Conservation (phyloP, 192 early-diverging fungal species). For the Entomortierella parvispora region DNA sequence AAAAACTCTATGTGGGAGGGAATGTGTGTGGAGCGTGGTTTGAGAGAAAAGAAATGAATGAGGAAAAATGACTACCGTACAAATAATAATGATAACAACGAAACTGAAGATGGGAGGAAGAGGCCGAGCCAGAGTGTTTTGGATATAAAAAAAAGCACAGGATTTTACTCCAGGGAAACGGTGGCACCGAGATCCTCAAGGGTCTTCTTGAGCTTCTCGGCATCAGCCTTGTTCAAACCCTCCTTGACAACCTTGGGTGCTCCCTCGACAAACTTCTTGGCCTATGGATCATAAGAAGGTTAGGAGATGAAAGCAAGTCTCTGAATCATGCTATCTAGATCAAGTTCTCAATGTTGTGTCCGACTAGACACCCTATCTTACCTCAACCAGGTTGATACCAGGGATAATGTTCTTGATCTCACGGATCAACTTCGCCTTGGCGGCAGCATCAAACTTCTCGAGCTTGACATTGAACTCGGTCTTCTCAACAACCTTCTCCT, state of each 20-base stretch:
- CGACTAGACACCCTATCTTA: constrained; percentile 27
- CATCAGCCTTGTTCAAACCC: constrained; percentile 89
- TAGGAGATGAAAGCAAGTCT: not conserved
- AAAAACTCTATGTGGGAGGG: not conserved
- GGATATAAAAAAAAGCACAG: not conserved
- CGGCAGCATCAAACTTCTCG: constrained; percentile 91
- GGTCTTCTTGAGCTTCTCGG: constrained; percentile 96
- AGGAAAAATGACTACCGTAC: not conserved
- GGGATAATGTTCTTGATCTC: constrained; percentile 96
- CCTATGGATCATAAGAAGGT: constrained; percentile 58
- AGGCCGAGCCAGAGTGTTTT: not conserved
- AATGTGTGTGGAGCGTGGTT: not conserved
- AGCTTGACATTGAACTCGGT: constrained; percentile 96
- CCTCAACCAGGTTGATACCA: constrained; percentile 94
- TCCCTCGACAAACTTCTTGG: constrained; percentile 99
- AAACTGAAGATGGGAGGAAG: not conserved
- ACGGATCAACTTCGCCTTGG: constrained; percentile 98
- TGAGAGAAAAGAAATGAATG: not conserved
- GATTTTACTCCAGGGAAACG: constrained; percentile 88
- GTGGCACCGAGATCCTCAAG: constrained; percentile 94
- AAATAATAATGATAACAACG: not conserved
- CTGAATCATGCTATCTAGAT: not conserved
- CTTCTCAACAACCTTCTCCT: constrained; percentile 93
- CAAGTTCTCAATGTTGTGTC: not conserved
- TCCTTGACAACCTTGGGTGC: constrained; percentile 97